A percentile compares a stretch with the other conserved stretches of the same genome.
Conservation (phyloP, 2,329 filamentous ascomycete genomes). For the Elsinoe perseae region DNA sequence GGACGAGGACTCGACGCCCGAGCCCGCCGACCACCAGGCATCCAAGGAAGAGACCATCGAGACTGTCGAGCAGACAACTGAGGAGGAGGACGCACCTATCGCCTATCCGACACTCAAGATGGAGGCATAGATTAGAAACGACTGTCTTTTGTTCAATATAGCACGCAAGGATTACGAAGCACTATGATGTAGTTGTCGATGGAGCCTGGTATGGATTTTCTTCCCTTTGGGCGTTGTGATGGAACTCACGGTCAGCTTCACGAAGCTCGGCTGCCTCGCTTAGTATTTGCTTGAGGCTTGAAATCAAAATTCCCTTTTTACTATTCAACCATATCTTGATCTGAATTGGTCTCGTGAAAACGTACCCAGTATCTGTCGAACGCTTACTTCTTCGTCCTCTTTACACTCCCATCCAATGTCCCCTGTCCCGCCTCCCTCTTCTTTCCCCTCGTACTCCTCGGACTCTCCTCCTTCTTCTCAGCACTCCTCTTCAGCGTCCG, state of each 20-base stretch:
- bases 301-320: conserved; percentile 4
- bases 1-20: conserved; percentile 25
- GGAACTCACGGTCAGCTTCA: background rate
- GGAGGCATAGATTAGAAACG: conserved; percentile 2
- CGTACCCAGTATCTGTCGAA: too few relatives aligned
- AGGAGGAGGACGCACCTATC: conserved; percentile 14
- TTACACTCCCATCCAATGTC: conserved; percentile 20
- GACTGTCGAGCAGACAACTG: background rate
- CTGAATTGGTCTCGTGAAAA: too few relatives aligned
- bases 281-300: conserved; percentile 11
- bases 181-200: background rate
- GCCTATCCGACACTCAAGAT: conserved; percentile 13
- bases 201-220: background rate
- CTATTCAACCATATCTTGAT: background rate
- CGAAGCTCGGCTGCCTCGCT: conserved; percentile 12
- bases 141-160: background rate
- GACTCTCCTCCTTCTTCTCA: conserved; percentile 11
- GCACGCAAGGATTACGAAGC: conserved; percentile 7
- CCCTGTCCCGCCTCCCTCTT: background rate
- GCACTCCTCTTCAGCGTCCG: conserved; percentile 16
- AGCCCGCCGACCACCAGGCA: conserved; percentile 18
- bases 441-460: conserved; percentile 16
- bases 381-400: conserved; percentile 24
- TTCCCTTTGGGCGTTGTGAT: conserved; percentile 1
- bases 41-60: conserved; percentile 6